phyloP scores from a whole-genome alignment of 2,329 filamentous ascomycete genomes.

The Fusarium papillatum region DNA sequence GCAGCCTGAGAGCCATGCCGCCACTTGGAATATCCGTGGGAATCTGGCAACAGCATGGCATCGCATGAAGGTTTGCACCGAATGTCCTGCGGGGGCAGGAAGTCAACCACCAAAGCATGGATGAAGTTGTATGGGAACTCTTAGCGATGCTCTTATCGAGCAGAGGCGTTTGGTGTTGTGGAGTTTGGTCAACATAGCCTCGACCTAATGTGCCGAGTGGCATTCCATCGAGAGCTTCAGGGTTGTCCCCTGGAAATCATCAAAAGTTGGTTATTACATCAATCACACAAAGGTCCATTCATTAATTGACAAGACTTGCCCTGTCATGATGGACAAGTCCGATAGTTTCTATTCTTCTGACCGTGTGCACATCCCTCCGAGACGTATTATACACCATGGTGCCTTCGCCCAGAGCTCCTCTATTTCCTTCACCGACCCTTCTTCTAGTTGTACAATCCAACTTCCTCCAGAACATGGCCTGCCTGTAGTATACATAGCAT shows the following conservation, averaged over 20 bases:
- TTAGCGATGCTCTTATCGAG: not conserved
- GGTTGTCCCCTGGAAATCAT: not conserved
- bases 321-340: not conserved
- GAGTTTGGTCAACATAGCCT: not conserved
- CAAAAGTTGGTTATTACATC: not conserved
- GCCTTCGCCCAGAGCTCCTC: conserved; percentile 17
- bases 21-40: conserved; percentile 74
- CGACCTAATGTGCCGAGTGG: not conserved
- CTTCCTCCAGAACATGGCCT: not conserved
- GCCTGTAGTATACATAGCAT: not conserved
- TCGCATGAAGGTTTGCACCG: conserved; percentile 59
- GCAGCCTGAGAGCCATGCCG: conserved; percentile 71
- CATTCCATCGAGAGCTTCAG: not conserved
- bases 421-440: conserved; percentile 32
- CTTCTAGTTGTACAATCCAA: conserved; percentile 45
- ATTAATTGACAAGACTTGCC: not conserved
- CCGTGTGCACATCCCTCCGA: conserved; percentile 31
- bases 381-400: conserved; percentile 35
- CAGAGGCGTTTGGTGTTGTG: conserved; percentile 9
- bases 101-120: conserved; percentile 5
- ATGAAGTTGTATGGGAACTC: not conserved
- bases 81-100: conserved; percentile 39
- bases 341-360: conserved; percentile 33
- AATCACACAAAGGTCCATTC: not conserved
- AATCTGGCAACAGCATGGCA: conserved; percentile 79